phyloP scores from a whole-genome alignment of 805 yeast genomes.

The Candida rishiriensis region DNA sequence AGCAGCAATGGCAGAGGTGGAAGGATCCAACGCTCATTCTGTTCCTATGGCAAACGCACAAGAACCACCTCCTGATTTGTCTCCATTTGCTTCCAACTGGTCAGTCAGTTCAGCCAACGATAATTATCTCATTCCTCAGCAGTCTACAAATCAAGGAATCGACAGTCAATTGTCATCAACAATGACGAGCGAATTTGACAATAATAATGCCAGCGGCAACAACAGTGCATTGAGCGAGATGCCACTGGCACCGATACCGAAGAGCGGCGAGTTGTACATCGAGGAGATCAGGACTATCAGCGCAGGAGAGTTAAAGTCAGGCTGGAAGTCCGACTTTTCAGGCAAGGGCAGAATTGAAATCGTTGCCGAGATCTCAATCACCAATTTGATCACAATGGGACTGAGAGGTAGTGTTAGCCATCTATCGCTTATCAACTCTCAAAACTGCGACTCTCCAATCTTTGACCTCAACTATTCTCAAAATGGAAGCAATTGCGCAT shows the following conservation, averaged over 20 bases:
- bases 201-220: background rate
- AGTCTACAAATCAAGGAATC: slow-evolving; percentile 6
- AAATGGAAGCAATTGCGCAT: slow-evolving; percentile 50
- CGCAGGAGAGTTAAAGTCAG: slow-evolving; percentile 77
- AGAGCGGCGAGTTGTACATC: slow-evolving; percentile 36
- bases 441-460: slow-evolving; percentile 29
- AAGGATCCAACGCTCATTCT: background rate
- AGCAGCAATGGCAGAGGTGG: slow-evolving; percentile 1
- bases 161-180: slow-evolving; percentile 1
- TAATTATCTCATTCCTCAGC: slow-evolving; percentile 8
- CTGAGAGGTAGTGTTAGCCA: slow-evolving; percentile 26
- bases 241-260: slow-evolving; percentile 6
- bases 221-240: background rate
- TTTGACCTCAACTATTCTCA: slow-evolving; percentile 22
- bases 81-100: slow-evolving; percentile 28
- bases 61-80: slow-evolving; percentile 13
- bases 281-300: slow-evolving; percentile 74
- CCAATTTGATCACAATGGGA: slow-evolving; percentile 52
- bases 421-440: slow-evolving; percentile 27
- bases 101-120: slow-evolving; percentile 14
- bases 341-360: slow-evolving; percentile 77
- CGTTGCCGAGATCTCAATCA: slow-evolving; percentile 63
- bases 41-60: background rate
- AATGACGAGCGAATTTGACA: background rate
- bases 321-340: slow-evolving; percentile 93